Conservation (phyloP, 495 filamentous ascomycete species). For the Cercophora sp. region DNA sequence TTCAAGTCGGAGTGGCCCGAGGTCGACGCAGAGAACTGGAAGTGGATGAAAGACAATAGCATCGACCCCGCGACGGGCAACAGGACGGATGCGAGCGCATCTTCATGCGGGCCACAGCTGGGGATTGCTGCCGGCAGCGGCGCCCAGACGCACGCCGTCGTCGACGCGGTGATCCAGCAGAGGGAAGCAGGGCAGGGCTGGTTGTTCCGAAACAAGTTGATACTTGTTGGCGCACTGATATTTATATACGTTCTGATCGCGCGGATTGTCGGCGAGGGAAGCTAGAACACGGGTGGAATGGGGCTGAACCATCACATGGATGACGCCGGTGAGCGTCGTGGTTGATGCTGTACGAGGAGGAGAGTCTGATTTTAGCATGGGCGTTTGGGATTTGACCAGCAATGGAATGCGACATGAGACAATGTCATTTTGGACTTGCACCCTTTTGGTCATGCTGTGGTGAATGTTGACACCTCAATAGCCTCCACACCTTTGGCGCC, state of each 20-base stretch:
- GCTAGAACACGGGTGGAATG: background rate
- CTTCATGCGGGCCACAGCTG: slow-evolving; percentile 63
- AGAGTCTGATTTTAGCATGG: slow-evolving; percentile 1
- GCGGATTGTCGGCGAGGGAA: slow-evolving; percentile 56
- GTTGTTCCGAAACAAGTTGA: slow-evolving; percentile 71
- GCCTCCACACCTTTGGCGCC: too few relatives aligned
- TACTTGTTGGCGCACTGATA: slow-evolving; percentile 60
- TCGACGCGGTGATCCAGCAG: slow-evolving; percentile 68
- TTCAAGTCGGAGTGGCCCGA: slow-evolving; percentile 90
- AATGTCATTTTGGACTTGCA: background rate
- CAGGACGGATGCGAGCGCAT: slow-evolving; percentile 43
- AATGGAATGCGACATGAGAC: background rate
- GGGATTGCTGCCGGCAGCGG: slow-evolving; percentile 64
- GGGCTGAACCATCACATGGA: background rate
- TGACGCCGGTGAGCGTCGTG: background rate
- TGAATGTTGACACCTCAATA: too few relatives aligned
- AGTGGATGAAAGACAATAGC: slow-evolving; percentile 79
- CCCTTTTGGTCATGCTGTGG: too few relatives aligned
- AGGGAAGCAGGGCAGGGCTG: slow-evolving; percentile 77
- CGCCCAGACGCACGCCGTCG: slow-evolving; percentile 70
- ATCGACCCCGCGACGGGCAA: slow-evolving; percentile 77
- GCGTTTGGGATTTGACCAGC: slow-evolving; percentile 7
- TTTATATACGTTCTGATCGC: slow-evolving; percentile 78
- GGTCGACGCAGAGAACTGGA: slow-evolving; percentile 85
- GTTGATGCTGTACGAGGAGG: background rate